These are phyloP conservation scores for Aspergillus conjunctus DNA, from an alignment of 495 filamentous ascomycete species.

Conservation along the genomic window DNA sequence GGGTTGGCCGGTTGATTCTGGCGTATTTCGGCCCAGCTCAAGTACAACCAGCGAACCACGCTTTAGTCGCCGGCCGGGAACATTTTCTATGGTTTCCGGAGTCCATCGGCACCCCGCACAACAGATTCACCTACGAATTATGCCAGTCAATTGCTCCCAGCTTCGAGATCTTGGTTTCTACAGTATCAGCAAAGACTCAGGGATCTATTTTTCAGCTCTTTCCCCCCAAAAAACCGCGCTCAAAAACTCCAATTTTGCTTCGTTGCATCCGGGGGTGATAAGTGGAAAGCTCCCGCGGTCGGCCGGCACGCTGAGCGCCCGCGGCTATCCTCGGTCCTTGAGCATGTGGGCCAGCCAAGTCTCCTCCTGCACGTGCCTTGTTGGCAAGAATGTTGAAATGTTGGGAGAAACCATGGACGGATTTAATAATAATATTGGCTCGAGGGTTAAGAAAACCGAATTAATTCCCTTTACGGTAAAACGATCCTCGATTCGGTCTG, in stretches of 20 bases:
- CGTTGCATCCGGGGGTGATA: background rate
- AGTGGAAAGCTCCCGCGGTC: slow-evolving; percentile 12
- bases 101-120: slow-evolving; percentile 4
- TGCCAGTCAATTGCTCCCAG: background rate
- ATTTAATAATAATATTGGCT: background rate
- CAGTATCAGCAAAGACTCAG: too few relatives aligned
- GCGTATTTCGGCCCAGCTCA: background rate
- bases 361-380: background rate
- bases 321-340: slow-evolving; percentile 13
- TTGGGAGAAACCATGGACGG: background rate
- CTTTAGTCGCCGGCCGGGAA: background rate
- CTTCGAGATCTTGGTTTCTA: background rate
- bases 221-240: background rate
- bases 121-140: background rate
- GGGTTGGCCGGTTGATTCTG: background rate
- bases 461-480: too few relatives aligned
- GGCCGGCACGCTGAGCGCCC: slow-evolving; percentile 19
- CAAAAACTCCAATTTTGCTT: background rate
- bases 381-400: background rate
- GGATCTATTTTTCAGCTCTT: background rate
- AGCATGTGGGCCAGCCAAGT: background rate
- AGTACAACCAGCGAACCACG: background rate
- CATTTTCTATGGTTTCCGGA: slow-evolving; percentile 3
- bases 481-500: too few relatives aligned
- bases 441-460: too few relatives aligned